Evolutionary conservation across 1,284 basidiomycete genomes (phyloP).

Genomic region (Trametes hirsuta): DNA sequence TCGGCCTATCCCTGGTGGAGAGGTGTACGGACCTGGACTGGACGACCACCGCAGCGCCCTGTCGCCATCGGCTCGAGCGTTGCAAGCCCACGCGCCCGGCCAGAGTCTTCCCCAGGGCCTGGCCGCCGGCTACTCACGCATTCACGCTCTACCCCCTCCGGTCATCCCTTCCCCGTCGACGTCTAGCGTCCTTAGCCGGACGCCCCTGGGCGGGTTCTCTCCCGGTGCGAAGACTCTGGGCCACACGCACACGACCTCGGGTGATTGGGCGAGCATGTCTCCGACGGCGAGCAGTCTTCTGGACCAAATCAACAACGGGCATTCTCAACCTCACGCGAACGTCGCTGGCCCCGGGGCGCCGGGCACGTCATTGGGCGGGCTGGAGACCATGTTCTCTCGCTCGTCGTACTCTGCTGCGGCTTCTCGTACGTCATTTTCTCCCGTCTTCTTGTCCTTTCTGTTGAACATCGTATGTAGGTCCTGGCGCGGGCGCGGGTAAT

Average conservation of each 20-base stretch:
- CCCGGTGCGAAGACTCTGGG: conserved; percentile 33
- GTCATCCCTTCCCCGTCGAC: conserved; percentile 46
- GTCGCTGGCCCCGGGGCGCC: neutral
- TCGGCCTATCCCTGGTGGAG: conserved; percentile 33
- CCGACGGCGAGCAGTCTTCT: conserved; percentile 32
- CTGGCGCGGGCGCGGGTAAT: conserved; percentile 13
- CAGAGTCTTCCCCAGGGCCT: conserved; percentile 88
- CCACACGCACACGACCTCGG: conserved; percentile 29
- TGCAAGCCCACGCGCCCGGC: conserved; percentile 81
- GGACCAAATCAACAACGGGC: conserved; percentile 33
- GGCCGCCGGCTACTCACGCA: conserved; percentile 83
- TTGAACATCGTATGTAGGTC: neutral
- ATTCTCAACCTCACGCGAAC: conserved; percentile 12
- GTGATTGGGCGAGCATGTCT: conserved; percentile 39
- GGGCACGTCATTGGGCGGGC: conserved; percentile 25
- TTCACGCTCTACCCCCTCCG: conserved; percentile 70
- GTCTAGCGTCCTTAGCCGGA: conserved; percentile 37
- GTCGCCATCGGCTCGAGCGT: conserved; percentile 68
- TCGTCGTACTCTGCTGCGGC: conserved; percentile 37
- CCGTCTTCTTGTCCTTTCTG: neutral
- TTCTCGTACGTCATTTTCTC: conserved; percentile 27
- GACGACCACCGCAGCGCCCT: conserved; percentile 41
- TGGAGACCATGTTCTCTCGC: conserved; percentile 37
- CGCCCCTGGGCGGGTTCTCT: conserved; percentile 27
- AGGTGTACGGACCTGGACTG: conserved; percentile 30